Evolutionary conservation across 2,329 filamentous ascomycete species (phyloP).

Genomic region (Neurospora crassa): DNA sequence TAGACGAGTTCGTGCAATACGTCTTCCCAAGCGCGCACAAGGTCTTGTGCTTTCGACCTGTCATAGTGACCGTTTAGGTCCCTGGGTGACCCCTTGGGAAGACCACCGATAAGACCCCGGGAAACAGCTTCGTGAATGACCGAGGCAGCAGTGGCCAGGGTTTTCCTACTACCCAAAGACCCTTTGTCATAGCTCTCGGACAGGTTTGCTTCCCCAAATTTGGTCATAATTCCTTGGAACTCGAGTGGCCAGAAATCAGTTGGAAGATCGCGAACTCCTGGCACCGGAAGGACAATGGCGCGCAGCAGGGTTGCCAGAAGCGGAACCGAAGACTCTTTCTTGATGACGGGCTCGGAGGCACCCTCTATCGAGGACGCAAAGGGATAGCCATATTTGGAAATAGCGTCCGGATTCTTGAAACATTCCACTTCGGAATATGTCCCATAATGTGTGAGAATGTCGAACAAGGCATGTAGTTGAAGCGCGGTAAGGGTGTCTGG

Average conservation of each 20-base stretch:
- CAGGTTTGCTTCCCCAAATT: conserved; percentile 57
- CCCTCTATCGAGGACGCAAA: conserved; percentile 34
- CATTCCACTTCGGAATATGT: conserved; percentile 60
- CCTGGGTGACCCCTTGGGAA: conserved; percentile 24
- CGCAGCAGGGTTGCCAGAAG: conserved; percentile 60
- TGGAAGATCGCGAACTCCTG: conserved; percentile 54
- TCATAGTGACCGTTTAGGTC: conserved; percentile 41
- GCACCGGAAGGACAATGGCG: conserved; percentile 54
- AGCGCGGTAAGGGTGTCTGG: conserved; percentile 19
- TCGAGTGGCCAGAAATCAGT: conserved; percentile 56
- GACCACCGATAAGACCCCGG: conserved; percentile 55
- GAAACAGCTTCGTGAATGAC: conserved; percentile 60
- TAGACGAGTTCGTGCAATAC: conserved; percentile 58
- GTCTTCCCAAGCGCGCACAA: conserved; percentile 57
- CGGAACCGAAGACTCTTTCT: conserved; percentile 42
- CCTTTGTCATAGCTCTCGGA: conserved; percentile 80
- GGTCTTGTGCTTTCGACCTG: conserved; percentile 45
- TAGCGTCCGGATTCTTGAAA: conserved; percentile 57
- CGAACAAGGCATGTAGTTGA: conserved; percentile 45
- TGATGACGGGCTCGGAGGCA: background rate
- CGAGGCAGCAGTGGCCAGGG: conserved; percentile 61
- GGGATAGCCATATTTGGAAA: conserved; percentile 60
- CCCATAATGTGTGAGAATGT: conserved; percentile 50
- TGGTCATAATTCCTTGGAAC: conserved; percentile 48
- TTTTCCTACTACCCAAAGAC: conserved; percentile 63